Base-by-base conservation (phyloP, 495 filamentous ascomycete species). In the Ascobolus immersus region DNA sequence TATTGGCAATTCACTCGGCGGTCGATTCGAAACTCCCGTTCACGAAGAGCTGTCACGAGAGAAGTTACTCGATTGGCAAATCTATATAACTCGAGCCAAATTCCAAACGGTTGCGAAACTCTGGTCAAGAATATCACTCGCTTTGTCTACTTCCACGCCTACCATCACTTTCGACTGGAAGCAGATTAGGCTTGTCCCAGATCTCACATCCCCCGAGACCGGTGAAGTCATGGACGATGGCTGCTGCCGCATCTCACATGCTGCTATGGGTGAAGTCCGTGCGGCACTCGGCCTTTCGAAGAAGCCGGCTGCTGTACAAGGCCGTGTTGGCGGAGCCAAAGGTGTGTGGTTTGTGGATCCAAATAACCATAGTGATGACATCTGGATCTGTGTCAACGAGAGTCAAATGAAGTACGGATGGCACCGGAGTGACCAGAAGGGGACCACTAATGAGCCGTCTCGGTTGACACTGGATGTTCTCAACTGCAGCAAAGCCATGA, bases 341-440 rank as follows among this genome's bases (percentile, higher is more conserved):
- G 86, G 86, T 2, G 54, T 93, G 25, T 93, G 84, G 82, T 67
- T 82, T 52, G 59, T 84, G 5, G 55, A 62, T 37, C 47, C 48
- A 3, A 47, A 57, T 0, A 53, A 33, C 24, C 17, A 32, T 13
- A 41, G 39, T 0, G 33, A 45, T 9, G 46, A 39, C 5, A 23
- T 61, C 6, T 90, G 75, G 71, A 79, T 93, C 35, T 66, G 79
- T 36, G 69, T 89, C 5, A 73, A 64, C 2, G 60, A 69, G 4
- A 84, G 75, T 0, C 84, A 94, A 39, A 45, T 68, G 5, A 94
- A 94, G 39, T 82, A 86, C 47, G 48, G 63, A 3, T 67, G 65
- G 10, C 66, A 74, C 40, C 53, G 50, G 0, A 38, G 48, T 0
- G 61, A 77, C 24, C 17, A 45, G 56, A 4, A 4, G 44, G 34